Conservation (phyloP, 139 green algal species). For the Edaphochlamys debaryana region DNA sequence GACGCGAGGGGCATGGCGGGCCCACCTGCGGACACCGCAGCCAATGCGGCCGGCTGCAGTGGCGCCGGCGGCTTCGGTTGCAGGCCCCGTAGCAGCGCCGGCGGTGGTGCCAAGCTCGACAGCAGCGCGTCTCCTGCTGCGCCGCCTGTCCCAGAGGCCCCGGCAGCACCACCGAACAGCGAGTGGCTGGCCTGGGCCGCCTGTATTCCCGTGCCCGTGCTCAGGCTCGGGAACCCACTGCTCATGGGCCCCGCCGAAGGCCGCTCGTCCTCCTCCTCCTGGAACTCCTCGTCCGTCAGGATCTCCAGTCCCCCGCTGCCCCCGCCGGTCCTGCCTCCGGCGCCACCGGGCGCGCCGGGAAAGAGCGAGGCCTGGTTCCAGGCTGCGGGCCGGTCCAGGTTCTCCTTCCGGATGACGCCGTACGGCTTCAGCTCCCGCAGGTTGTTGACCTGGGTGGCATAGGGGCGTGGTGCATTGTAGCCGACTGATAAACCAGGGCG, state of each 20-base stretch:
- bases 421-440: conserved; percentile 52
- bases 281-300: conserved; percentile 83
- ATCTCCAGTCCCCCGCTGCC: conserved; percentile 59
- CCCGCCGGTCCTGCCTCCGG: not conserved
- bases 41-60: not conserved
- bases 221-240: too few species aligned
- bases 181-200: too few species aligned
- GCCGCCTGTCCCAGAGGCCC: too few species aligned
- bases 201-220: too few species aligned
- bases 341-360: not conserved
- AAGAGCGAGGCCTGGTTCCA: conserved; percentile 41
- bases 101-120: not conserved
- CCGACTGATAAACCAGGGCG: too few species aligned
- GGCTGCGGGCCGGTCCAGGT: conserved; percentile 35
- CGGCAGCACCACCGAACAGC: too few species aligned
- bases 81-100: not conserved
- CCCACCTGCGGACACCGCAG: not conserved
- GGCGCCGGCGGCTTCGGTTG: not conserved
- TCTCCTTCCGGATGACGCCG: conserved; percentile 60
- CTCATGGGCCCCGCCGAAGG: too few species aligned
- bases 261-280: conserved; percentile 30
- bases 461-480: too few species aligned
- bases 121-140: conserved; percentile 27
- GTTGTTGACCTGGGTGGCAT: conserved; percentile 28
- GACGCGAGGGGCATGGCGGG: too few species aligned